A percentile compares a stretch with the other conserved stretches of the same genome.
Conservation (phyloP, 2,329 filamentous ascomycete genomes). For the Hypomyces rosellus region DNA sequence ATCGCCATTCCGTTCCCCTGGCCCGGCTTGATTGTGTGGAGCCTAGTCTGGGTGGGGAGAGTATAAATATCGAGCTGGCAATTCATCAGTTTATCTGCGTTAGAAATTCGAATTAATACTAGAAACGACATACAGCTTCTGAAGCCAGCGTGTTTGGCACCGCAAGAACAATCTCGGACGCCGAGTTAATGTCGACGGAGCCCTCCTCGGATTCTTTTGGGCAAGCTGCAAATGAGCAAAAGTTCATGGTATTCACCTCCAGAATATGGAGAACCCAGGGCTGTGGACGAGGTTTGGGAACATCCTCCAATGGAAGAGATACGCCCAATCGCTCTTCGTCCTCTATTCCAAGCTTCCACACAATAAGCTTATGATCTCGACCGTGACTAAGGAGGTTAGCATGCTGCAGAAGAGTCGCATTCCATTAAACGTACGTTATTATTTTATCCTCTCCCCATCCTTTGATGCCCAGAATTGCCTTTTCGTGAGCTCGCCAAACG, state of each 20-base stretch:
- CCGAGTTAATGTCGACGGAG: constrained; percentile 14
- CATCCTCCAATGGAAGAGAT: constrained; percentile 62
- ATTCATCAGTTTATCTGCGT: neutral
- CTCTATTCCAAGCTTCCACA: constrained; percentile 65
- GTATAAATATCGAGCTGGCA: constrained; percentile 74
- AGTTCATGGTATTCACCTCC: constrained; percentile 89
- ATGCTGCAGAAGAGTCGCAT: neutral
- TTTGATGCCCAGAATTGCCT: constrained; percentile 66
- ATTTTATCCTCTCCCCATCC: constrained; percentile 67
- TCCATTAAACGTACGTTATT: constrained; percentile 62
- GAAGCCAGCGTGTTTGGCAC: constrained; percentile 73
- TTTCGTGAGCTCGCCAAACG: constrained; percentile 81
- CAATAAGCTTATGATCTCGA: constrained; percentile 75
- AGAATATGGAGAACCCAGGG: constrained; percentile 85
- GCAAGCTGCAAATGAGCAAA: constrained; percentile 74
- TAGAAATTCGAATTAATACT: neutral
- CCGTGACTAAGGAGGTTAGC: constrained; percentile 59
- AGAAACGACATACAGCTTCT: constrained; percentile 51
- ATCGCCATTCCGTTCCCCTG: constrained; percentile 76
- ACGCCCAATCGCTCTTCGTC: constrained; percentile 62
- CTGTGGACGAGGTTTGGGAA: constrained; percentile 42
- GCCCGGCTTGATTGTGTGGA: constrained; percentile 48
- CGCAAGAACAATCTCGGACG: constrained; percentile 57
- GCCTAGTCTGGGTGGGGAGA: constrained; percentile 67
- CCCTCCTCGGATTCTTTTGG: constrained; percentile 24